phyloP scores from a whole-genome alignment of 2,329 filamentous ascomycete genomes.

The Thelonectria olida region DNA sequence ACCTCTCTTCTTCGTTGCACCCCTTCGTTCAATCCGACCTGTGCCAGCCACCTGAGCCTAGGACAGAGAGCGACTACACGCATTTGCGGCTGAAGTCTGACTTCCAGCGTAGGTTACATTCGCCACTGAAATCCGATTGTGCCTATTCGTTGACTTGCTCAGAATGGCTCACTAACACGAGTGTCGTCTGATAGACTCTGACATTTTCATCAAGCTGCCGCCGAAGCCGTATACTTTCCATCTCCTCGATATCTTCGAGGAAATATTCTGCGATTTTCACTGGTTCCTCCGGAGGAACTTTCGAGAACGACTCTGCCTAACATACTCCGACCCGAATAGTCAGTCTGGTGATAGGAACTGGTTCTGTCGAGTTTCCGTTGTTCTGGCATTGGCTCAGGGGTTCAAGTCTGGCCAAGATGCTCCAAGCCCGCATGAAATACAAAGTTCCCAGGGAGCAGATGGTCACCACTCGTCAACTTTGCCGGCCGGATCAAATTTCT shows the following conservation, averaged over 20 bases:
- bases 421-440: neutral
- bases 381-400: conserved; percentile 17
- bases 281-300: conserved; percentile 21
- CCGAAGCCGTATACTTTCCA: conserved; percentile 10
- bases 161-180: neutral
- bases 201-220: conserved; percentile 17
- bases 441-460: neutral
- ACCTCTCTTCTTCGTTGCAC: conserved; percentile 14
- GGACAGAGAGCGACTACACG: conserved; percentile 15
- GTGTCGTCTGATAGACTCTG: conserved; percentile 4
- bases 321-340: conserved; percentile 4
- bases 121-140: too few relatives aligned
- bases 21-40: conserved; percentile 7
- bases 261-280: conserved; percentile 23
- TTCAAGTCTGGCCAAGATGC: conserved; percentile 1
- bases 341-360: conserved; percentile 17
- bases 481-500: conserved; percentile 12
- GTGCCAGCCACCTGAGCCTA: neutral
- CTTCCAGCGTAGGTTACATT: conserved; percentile 15
- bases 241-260: conserved; percentile 23
- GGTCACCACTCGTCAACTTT: neutral
- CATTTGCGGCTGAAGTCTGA: conserved; percentile 17
- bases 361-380: conserved; percentile 17
- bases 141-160: too few relatives aligned
- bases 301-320: conserved; percentile 1